phyloP scores from a whole-genome alignment of 495 filamentous ascomycete genomes.

The Penicillium manginii region DNA sequence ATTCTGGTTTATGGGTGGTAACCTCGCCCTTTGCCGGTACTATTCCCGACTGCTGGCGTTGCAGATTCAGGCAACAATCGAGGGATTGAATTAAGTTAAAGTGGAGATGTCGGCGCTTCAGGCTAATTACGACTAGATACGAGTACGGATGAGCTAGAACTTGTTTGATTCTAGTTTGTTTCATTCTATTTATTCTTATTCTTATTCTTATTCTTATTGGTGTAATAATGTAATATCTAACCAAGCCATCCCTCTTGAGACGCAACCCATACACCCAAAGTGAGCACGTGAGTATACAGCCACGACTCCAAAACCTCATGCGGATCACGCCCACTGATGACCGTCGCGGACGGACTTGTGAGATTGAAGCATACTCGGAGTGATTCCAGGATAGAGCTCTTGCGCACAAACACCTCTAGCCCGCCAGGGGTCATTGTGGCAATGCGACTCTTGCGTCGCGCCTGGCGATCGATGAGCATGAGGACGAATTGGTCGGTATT shows the following conservation, averaged over 20 bases:
- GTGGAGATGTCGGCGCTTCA: no score
- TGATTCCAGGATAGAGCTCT: constrained; percentile 27
- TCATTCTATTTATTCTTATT: constrained; percentile 6
- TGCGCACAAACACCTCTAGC: constrained; percentile 28
- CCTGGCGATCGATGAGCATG: constrained; percentile 30
- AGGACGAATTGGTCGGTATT: constrained; percentile 25
- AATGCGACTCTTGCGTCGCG: constrained; percentile 28
- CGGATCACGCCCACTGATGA: constrained; percentile 4
- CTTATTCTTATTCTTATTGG: background rate
- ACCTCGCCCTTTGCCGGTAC: constrained; percentile 73
- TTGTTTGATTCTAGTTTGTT: background rate
- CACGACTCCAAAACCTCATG: constrained; percentile 26
- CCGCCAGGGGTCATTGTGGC: constrained; percentile 29
- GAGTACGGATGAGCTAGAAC: background rate
- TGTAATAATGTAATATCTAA: constrained; percentile 2
- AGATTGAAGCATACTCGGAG: constrained; percentile 26
- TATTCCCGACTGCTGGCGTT: constrained; percentile 72
- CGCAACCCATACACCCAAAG: constrained; percentile 41
- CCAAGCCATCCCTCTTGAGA: constrained; percentile 38
- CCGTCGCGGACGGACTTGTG: constrained; percentile 14
- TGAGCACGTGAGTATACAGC: constrained; percentile 40
- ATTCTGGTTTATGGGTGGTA: constrained; percentile 86
- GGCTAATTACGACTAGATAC: background rate
- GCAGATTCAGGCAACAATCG: constrained; percentile 72
- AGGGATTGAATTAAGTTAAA: constrained; percentile 40